Evolutionary conservation across 331 rosid genomes (phyloP), one percentile per base, ranked within the genome.

Genomic region (Malus hybrid): DNA sequence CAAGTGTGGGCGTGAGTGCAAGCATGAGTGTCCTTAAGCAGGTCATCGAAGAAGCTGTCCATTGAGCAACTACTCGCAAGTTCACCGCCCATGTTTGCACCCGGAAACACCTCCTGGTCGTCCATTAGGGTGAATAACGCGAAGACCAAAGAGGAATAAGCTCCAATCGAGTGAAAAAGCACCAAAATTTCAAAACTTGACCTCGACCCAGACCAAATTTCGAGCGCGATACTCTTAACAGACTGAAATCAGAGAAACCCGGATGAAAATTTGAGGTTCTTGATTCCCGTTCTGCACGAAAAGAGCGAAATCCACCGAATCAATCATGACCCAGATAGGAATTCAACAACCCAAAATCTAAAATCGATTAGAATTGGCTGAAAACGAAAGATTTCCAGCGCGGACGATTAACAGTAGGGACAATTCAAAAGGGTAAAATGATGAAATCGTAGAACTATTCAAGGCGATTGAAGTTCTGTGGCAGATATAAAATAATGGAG

Each of bases 1-100:
- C 99, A 94, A 46, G 97, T 94, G 85, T 94, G 99, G 29, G 97
- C 89, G 81, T 94, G 99, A 56, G 96, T 90, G 80, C 99, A 94
- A 58, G 96, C 89, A 44, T 89, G 97, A 20, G 87, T 6, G 52
- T 94, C 99, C 74, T 87, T 90, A 5, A 89, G 81, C 50, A 94
- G 88, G 20, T 92, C 99, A 15, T 89, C 92, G 4, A 92, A 88
- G 77, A 92, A 90, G 68, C 96, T 85, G 67, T 92, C 97, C 92
- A 94, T 88, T 14, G 99, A 94, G 68, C 93, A 84, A 74, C 86
- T 87, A 67, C 87, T 85, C 0, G 87, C 96, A 82, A 87, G 68
- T 32, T 90, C 97, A 20, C 83, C 83, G 10, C 76, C 88, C 75
- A 94, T 81, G 81, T 90, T 90, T 3, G 93, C 86, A 69, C 88